phyloP scores from a whole-genome alignment of 345 rosid species.

The Syzygium grande region DNA sequence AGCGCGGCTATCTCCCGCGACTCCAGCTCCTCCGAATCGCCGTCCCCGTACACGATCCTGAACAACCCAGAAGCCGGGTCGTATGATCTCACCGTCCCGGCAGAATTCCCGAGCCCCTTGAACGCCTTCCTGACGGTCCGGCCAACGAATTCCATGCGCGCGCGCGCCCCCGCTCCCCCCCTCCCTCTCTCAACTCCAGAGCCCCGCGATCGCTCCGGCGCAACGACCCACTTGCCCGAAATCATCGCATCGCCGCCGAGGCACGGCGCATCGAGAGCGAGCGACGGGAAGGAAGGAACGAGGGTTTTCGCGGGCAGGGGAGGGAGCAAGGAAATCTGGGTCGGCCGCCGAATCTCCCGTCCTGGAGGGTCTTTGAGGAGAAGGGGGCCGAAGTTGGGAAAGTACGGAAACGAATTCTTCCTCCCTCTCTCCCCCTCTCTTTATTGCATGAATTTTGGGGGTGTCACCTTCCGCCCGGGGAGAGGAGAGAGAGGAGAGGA shows the following conservation, averaged over 20 bases:
- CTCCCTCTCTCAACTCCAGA: neutral
- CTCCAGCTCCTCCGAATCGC: conserved; percentile 51
- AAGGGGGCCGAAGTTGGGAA: neutral
- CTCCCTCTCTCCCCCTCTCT: neutral
- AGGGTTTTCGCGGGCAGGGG: neutral
- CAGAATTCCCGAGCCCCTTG: conserved; percentile 29
- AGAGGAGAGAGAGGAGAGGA: neutral
- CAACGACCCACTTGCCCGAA: neutral
- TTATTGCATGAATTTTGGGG: neutral
- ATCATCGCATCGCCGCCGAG: neutral
- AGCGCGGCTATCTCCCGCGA: conserved; percentile 34
- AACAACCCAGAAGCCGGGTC: conserved; percentile 45
- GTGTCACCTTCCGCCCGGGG: neutral
- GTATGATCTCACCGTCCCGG: conserved; percentile 51
- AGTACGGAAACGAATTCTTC: neutral
- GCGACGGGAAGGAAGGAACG: neutral
- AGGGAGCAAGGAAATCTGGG: neutral
- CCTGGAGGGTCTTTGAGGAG: no score
- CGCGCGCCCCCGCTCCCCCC: neutral
- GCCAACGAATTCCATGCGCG: conserved; percentile 58
- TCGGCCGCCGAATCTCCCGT: neutral
- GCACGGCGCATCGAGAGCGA: neutral
- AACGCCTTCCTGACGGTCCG: conserved; percentile 47
- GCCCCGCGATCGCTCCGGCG: neutral
- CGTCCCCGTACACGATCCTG: conserved; percentile 57